Base-by-base conservation (phyloP, 2,329 filamentous ascomycete species). In the Arthrobotrys iridis region DNA sequence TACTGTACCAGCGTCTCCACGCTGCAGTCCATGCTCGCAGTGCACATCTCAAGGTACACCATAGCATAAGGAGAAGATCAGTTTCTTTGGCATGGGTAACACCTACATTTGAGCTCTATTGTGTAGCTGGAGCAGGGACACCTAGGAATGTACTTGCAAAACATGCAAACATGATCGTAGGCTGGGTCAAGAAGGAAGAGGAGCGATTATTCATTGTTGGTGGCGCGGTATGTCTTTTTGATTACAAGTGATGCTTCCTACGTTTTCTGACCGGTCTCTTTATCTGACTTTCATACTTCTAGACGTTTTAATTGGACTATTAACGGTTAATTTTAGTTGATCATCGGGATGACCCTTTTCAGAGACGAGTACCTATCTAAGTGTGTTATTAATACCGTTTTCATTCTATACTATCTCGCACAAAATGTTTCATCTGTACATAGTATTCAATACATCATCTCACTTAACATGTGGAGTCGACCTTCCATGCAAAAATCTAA, bases 191-290 rank as follows among this genome's bases (percentile, higher is more conserved):
- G 80, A 87, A 89, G 78, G 95, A 99, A 83, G 94, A 98, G 82
- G 93, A 98, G 82, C 86, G 95, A 68, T 84, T 98, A 4, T 99
- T 99, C 81, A 97, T 99, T 73, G 95, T 99, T 80, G 95, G 95
- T 0, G 96, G 95, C n/a, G 95, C 93, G 45, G 94, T 98, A 78
- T 71, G 76, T 77, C 45, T 45, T 67, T 72, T 67, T 74, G 45
- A 74, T 52, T 40, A 57, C 43, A 74, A 64, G 52, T 57, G 41
- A 50, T 28, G 6, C 30, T 68, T 35, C 46, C n/a, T 28, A 28
- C 24, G 20, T 33, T n/a, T 59, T 63, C 18, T 71, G 24, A 40
- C 30, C 11, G 13, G 8, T 40, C 37, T 45, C 35, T n/a, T 33
- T 48, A 46, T 45, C 63, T 68, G 63, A 75, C 46, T 22, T 37